Evolutionary conservation across 2,329 filamentous ascomycete species (phyloP).

Genomic region (Fusarium foetens): DNA sequence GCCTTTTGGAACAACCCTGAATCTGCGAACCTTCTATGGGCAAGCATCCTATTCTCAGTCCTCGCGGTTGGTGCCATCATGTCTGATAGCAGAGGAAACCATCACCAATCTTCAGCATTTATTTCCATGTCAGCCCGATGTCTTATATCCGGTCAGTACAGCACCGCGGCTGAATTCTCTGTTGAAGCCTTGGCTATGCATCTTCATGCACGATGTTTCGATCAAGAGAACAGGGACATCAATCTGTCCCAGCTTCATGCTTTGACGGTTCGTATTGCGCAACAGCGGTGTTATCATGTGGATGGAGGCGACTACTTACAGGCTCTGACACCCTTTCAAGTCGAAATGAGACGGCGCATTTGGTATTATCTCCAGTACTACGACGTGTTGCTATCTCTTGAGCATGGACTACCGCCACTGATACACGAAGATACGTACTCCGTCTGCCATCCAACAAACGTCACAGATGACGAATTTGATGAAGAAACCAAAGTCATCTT

Average conservation of each 20-base stretch:
- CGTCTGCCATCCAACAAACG: not conserved
- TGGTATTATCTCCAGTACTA: conserved; percentile 28
- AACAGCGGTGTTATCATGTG: conserved; percentile 6
- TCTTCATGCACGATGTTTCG: conserved; percentile 2
- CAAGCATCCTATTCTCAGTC: conserved; percentile 27
- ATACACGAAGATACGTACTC: conserved; percentile 4
- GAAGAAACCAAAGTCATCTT: not conserved
- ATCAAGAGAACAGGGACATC: not conserved
- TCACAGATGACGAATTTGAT: conserved; percentile 23
- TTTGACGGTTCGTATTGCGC: conserved; percentile 12
- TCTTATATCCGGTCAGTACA: conserved; percentile 12
- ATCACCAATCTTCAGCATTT: not conserved
- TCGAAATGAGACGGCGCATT: conserved; percentile 21
- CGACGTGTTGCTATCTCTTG: conserved; percentile 17
- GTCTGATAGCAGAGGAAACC: accelerated
- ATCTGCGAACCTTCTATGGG: conserved; percentile 1
- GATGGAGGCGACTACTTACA: not conserved
- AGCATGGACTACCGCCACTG: conserved; percentile 7
- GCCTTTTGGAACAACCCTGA: conserved; percentile 10
- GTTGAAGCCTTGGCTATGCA: conserved; percentile 23
- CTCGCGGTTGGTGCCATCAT: conserved; percentile 4
- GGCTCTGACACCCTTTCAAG: conserved; percentile 5
- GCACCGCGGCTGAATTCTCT: not conserved
- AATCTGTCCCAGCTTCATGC: not conserved
- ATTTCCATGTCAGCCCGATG: conserved; percentile 10